These are phyloP conservation scores for Colletotrichum siamense DNA, from an alignment of 2,329 filamentous ascomycete genomes.

Conservation along the genomic window DNA sequence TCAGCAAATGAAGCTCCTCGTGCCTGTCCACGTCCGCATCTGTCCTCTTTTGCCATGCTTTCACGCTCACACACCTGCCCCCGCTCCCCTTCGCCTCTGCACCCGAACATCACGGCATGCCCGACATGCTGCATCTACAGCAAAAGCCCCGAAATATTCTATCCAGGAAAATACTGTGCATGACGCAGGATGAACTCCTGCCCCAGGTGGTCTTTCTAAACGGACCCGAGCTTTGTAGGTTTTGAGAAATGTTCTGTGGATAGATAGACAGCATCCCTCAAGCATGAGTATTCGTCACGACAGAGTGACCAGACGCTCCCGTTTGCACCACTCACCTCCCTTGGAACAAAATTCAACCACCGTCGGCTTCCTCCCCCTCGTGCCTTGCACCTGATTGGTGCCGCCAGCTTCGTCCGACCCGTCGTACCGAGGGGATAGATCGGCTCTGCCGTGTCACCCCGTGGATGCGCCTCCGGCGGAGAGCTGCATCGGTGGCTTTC, in stretches of 20 bases:
- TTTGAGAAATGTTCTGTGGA: not conserved
- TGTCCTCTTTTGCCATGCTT: not conserved
- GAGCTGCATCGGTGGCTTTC: not conserved
- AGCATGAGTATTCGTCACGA: not conserved
- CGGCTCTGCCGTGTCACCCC: not conserved
- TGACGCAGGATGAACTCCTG: not conserved
- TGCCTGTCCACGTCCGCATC: not conserved
- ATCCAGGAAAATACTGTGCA: not conserved
- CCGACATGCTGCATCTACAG: not conserved
- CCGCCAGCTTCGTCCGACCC: not conserved
- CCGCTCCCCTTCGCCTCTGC: not conserved
- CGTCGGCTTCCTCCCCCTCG: not conserved
- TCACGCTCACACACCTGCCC: not conserved
- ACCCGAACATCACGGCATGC: not conserved
- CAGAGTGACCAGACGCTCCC: not conserved
- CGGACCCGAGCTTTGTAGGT: not conserved
- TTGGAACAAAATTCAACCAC: not conserved
- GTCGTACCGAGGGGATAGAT: not conserved
- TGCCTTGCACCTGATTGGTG: not conserved
- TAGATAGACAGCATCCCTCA: not conserved
- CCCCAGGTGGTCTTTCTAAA: not conserved
- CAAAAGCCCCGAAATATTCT: not conserved
- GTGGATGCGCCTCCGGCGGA: not conserved
- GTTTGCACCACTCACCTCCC: not conserved
- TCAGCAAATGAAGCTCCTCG: not conserved